Evolutionary conservation across 2,329 filamentous ascomycete species (phyloP), one percentile per base, ranked within the genome.

Genomic region (Xylaria digitata): DNA sequence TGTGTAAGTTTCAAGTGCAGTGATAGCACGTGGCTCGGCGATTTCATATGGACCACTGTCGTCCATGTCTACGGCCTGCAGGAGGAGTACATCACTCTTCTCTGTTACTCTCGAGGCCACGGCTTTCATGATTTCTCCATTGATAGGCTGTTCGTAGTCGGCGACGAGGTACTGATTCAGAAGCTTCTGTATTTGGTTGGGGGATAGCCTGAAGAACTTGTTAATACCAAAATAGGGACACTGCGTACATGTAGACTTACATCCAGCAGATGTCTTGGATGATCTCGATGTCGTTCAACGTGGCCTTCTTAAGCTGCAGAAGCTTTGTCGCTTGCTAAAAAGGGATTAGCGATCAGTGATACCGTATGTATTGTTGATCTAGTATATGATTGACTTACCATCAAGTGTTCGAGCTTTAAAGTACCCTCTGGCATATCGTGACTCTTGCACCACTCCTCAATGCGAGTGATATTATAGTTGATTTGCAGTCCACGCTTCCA

Each of bases 211-310:
- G 68, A 17, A 30, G 40, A 54, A 53, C 4, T 26, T 30, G 61
- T 74, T 67, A 77, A 68, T 42, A 43, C 68, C 58, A 42, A 15
- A 55, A 58, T 23, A 8, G 8, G 13, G 9, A 7, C 7, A 6
- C 45, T 72, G 37, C 71, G 65, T 32, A 34, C 19, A 15, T 3
- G n/a, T 3, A 19, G 17, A 87, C 92, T 89, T 83, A 96, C 95
- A 98, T 98, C 95, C 95, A 98, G 87, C 96, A 99, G 75, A 99
- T 99, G 79, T 99, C 96, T 83, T 99, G 96, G 76, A 99, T 99
- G 75, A 99, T 99, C 82, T 99, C 96, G 75, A 99, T 99, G 77
- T 99, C 96, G 79, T 98, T 99, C 78, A 99, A 83, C 0, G 96
- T 99, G 8, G 96, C 96, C 84, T 99, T 99, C 90, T 99, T 99